A percentile compares a stretch with the other conserved stretches of the same genome.
Evolutionary conservation across 345 rosid genomes (phyloP).

Genomic region (Rhizophora mangle): DNA sequence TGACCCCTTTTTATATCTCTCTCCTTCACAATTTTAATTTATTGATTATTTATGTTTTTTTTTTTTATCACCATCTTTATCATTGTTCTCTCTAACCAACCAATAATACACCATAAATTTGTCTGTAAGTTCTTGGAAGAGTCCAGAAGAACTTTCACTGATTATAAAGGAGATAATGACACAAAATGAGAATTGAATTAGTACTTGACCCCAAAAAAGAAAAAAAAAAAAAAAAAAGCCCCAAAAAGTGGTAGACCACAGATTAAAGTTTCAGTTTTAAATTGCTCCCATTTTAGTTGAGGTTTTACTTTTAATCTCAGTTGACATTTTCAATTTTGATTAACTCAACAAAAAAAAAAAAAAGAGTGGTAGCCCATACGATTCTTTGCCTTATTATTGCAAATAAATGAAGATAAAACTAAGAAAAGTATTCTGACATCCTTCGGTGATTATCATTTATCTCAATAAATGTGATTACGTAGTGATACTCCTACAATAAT

Average conservation of each 20-base stretch:
- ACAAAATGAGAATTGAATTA: not conserved
- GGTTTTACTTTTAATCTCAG: too few relatives aligned
- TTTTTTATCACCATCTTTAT: conserved; percentile 1
- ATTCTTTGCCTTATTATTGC: too few relatives aligned
- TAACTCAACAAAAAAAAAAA: too few relatives aligned
- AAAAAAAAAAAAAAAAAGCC: not conserved
- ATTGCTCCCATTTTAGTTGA: too few relatives aligned
- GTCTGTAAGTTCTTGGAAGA: conserved; percentile 3
- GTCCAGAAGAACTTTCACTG: conserved; percentile 7
- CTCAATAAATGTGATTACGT: too few relatives aligned
- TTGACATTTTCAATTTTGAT: too few relatives aligned
- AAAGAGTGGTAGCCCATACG: too few relatives aligned
- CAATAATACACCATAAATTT: not conserved
- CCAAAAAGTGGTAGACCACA: not conserved
- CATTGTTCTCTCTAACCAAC: not conserved
- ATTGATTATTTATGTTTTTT: not conserved
- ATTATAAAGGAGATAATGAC: not conserved
- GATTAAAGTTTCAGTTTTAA: not conserved
- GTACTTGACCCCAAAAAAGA: too few relatives aligned
- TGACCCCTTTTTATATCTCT: not conserved
- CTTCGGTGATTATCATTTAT: too few relatives aligned
- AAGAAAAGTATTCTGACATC: too few relatives aligned
- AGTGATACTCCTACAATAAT: too few relatives aligned
- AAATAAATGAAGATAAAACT: too few relatives aligned
- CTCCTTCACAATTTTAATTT: not conserved